Percentiles rank a stretch among this genome's conserved stretches.
Evolutionary conservation across 176 grass and related monocot genomes (phyloP).

Genomic region (Phoenix roebelenii): DNA sequence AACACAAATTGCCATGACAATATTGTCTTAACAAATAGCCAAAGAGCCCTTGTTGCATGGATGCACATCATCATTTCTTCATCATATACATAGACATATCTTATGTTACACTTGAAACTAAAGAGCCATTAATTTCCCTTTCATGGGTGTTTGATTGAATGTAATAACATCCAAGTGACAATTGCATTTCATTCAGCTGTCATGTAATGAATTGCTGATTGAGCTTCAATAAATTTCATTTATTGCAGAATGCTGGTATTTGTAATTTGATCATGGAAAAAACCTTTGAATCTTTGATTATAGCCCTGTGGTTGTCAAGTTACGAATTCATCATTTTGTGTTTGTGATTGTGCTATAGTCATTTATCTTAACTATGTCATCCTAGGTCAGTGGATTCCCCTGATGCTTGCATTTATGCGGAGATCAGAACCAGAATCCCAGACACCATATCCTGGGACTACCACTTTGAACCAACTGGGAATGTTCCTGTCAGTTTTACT

Average conservation of each 20-base stretch:
- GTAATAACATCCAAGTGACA: no score
- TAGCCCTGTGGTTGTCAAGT: background rate
- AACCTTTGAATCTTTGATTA: background rate
- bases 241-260: background rate
- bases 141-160: no score
- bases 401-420: slow-evolving; percentile 76
- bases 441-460: slow-evolving; percentile 82
- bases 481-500: slow-evolving; percentile 68
- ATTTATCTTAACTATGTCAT: background rate
- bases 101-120: no score
- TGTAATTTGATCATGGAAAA: background rate
- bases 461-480: slow-evolving; percentile 65
- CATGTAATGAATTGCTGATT: background rate
- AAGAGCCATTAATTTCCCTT: no score
- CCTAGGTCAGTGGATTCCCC: slow-evolving; percentile 63
- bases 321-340: background rate
- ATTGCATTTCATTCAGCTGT: no score
- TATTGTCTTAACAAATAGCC: no score
- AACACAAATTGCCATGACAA: no score
- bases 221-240: background rate
- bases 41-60: no score
- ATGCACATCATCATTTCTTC: no score
- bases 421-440: slow-evolving; percentile 98
- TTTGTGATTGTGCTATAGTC: background rate
- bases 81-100: no score